Percentiles rank a stretch among this genome's conserved stretches.
phyloP scores from a whole-genome alignment of 1,284 basidiomycete genomes.

The Cutaneotrichosporon daszewskae region DNA sequence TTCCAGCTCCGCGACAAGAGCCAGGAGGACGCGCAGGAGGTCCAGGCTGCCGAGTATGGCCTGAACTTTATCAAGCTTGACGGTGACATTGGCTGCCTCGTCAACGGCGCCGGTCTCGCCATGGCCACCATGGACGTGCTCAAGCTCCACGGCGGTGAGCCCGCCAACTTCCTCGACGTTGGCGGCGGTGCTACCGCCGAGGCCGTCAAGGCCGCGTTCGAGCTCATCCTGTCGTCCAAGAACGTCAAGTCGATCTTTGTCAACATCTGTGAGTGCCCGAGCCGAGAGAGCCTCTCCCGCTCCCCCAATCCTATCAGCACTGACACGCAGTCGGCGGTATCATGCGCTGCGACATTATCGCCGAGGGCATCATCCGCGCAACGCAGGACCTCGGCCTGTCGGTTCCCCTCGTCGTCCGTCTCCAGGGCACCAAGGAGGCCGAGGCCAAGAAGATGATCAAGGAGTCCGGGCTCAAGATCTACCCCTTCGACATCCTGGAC shows the following conservation, averaged over 20 bases:
- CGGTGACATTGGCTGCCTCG: conserved; percentile 93
- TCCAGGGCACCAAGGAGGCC: conserved; percentile 94
- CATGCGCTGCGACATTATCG: conserved; percentile 96
- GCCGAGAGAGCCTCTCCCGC: neutral
- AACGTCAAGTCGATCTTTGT: conserved; percentile 98
- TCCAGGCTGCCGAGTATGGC: conserved; percentile 75
- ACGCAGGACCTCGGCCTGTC: conserved; percentile 81
- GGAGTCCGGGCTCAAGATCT: conserved; percentile 87
- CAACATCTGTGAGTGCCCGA: conserved; percentile 64
- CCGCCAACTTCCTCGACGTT: conserved; percentile 94
- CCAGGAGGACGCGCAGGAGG: conserved; percentile 96
- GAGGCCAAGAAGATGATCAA: conserved; percentile 94
- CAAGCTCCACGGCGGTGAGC: conserved; percentile 87
- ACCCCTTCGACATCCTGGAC: conserved; percentile 49
- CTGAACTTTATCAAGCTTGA: conserved; percentile 99
- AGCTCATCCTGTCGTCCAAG: conserved; percentile 82
- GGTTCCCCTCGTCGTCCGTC: conserved; percentile 85
- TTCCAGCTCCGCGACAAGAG: conserved; percentile 85
- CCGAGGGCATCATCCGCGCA: conserved; percentile 96
- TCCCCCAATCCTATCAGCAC: conserved; percentile 8
- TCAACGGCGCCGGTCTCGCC: conserved; percentile 97
- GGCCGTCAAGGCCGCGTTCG: conserved; percentile 98
- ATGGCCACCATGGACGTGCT: conserved; percentile 99
- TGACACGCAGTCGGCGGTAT: conserved; percentile 58
- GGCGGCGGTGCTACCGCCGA: conserved; percentile 97